Percentiles rank a stretch among this genome's conserved stretches.
Conservation (phyloP, 208 protist genomes). For the Wallacemonas sp. region DNA sequence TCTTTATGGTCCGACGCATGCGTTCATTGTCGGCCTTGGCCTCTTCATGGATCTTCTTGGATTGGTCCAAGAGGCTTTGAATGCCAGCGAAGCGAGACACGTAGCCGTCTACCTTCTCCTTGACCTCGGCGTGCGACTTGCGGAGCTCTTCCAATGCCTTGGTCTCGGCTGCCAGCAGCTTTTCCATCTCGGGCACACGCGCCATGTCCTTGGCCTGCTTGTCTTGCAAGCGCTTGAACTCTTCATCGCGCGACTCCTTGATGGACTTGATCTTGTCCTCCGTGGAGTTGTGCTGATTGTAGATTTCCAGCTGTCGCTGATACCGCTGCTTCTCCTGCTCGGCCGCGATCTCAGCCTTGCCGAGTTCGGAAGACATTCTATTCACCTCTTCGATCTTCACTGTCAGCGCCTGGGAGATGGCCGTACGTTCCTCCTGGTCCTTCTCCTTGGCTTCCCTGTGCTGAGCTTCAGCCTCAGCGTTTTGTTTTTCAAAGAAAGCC, state of each 20-base stretch:
- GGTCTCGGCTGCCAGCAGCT: slow-evolving; percentile 38
- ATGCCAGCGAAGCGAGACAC: slow-evolving; percentile 41
- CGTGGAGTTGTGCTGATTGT: slow-evolving; percentile 39
- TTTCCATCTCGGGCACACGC: slow-evolving; percentile 43
- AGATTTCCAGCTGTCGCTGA: slow-evolving; percentile 65
- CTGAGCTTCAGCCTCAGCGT: slow-evolving; percentile 43
- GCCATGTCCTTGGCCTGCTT: slow-evolving; percentile 33
- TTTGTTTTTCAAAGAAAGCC: slow-evolving; percentile 41
- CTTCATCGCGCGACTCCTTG: slow-evolving; percentile 42
- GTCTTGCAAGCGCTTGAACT: slow-evolving; percentile 43
- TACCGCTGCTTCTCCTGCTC: slow-evolving; percentile 37
- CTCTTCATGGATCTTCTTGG: slow-evolving; percentile 56
- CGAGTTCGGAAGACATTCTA: slow-evolving; percentile 35
- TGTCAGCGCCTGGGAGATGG: slow-evolving; percentile 40
- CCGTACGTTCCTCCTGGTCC: slow-evolving; percentile 39
- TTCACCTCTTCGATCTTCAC: slow-evolving; percentile 47
- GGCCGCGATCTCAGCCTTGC: slow-evolving; percentile 37
- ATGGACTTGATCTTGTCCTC: slow-evolving; percentile 54
- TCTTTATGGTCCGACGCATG: slow-evolving; percentile 38
- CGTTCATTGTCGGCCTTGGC: slow-evolving; percentile 52
- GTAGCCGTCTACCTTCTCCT: slow-evolving; percentile 49
- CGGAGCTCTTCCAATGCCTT: slow-evolving; percentile 22
- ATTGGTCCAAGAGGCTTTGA: slow-evolving; percentile 47
- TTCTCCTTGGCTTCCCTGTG: slow-evolving; percentile 41
- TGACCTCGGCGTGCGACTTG: slow-evolving; percentile 33